Conservation (phyloP, 1,284 basidiomycete genomes). For the Ustilago curta region DNA sequence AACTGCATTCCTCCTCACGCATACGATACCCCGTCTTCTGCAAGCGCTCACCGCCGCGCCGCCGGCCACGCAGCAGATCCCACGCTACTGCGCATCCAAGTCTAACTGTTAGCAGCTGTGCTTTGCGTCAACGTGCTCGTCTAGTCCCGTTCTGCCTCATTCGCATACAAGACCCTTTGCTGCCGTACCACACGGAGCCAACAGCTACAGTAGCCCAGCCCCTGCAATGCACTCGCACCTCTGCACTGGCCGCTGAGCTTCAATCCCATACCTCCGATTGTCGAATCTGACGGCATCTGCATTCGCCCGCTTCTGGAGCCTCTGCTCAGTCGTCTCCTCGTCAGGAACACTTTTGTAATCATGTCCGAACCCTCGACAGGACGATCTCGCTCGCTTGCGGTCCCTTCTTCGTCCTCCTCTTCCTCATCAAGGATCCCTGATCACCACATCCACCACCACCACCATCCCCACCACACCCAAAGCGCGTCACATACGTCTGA, state of each 20-base stretch:
- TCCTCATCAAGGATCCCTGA: background rate
- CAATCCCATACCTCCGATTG: conserved; percentile 8
- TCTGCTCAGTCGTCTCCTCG: conserved; percentile 4
- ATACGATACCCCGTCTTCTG: background rate
- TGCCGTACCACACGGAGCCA: background rate
- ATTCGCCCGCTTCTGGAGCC: background rate
- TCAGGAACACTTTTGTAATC: background rate
- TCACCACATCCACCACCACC: conserved; percentile 8
- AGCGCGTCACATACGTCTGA: background rate
- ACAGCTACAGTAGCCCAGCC: background rate
- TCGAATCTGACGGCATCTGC: conserved; percentile 1
- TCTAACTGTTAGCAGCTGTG: background rate
- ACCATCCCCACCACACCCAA: conserved; percentile 5
- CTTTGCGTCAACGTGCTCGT: background rate
- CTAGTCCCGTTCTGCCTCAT: conserved; percentile 17
- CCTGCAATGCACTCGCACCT: conserved; percentile 26
- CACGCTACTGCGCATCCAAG: conserved; percentile 7
- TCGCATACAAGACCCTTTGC: conserved; percentile 8
- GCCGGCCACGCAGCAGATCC: conserved; percentile 20
- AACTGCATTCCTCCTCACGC: background rate
- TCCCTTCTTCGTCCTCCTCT: background rate
- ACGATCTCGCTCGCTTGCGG: background rate
- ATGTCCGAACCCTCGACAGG: conserved; percentile 13
- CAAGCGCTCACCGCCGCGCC: conserved; percentile 6
- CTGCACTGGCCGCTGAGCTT: conserved; percentile 22